Percentiles rank a stretch among this genome's conserved stretches.
These are phyloP conservation scores for Meyerozyma athensensis DNA, from an alignment of 1,139 yeast genomes.

Conservation along the genomic window DNA sequence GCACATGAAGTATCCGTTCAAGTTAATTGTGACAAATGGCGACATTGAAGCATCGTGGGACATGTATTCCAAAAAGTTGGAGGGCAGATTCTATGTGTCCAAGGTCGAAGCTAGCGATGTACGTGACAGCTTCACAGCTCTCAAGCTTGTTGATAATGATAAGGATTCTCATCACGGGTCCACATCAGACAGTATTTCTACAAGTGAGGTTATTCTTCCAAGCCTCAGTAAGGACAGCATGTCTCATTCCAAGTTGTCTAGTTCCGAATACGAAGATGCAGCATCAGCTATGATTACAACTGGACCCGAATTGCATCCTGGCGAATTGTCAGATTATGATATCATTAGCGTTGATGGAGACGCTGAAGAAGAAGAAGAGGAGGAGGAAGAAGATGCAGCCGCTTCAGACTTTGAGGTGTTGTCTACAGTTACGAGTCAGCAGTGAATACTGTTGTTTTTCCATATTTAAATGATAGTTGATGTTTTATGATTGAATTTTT, in stretches of 20 bases:
- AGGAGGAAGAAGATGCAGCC: background rate
- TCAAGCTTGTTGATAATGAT: too few species aligned
- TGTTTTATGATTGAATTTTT: background rate
- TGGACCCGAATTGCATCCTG: slow-evolving; percentile 5
- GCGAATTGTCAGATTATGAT: slow-evolving; percentile 28
- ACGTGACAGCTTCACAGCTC: too few species aligned
- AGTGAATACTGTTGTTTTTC: slow-evolving; percentile 8
- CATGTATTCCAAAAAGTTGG: slow-evolving; percentile 24
- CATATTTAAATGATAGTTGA: slow-evolving; percentile 2
- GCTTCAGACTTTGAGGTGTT: slow-evolving; percentile 40
- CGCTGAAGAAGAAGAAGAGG: slow-evolving; percentile 14
- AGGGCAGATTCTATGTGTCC: slow-evolving; percentile 15
- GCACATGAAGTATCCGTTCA: slow-evolving; percentile 35
- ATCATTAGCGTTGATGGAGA: slow-evolving; percentile 28
- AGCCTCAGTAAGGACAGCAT: slow-evolving; percentile 28
- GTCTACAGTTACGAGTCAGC: slow-evolving; percentile 20
- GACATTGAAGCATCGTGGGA: slow-evolving; percentile 20
- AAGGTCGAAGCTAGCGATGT: too few species aligned
- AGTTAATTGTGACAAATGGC: slow-evolving; percentile 22
- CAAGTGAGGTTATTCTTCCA: slow-evolving; percentile 32
- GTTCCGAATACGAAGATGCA: slow-evolving; percentile 24
- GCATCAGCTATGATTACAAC: slow-evolving; percentile 5
- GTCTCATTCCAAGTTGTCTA: slow-evolving; percentile 8
- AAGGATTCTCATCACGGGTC: too few species aligned
- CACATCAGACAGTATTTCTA: too few species aligned